Conservation (phyloP, 495 filamentous ascomycete species). For the Amniculicola lignicola region DNA sequence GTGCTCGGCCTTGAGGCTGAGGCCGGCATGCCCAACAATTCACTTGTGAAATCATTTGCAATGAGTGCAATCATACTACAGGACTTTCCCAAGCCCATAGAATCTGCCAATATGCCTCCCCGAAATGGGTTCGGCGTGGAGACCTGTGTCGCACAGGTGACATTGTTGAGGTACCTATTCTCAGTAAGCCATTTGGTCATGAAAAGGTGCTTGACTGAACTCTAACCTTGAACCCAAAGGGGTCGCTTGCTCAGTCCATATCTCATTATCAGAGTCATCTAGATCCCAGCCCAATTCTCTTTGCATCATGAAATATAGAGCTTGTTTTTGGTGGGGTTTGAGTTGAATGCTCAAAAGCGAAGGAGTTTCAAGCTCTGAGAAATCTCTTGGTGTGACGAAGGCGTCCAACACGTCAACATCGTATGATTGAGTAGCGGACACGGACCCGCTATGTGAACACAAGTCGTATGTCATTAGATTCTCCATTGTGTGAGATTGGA, state of each 20-base stretch:
- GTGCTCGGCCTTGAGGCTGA: too few relatives aligned
- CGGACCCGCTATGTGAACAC: not conserved
- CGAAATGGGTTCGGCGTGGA: constrained; percentile 1
- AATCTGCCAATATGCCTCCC: constrained; percentile 84
- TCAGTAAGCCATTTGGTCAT: not conserved
- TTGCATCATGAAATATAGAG: constrained; percentile 20
- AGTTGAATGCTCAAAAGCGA: too few relatives aligned
- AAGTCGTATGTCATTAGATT: constrained; percentile 4
- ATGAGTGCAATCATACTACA: constrained; percentile 81
- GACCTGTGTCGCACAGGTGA: constrained; percentile 6
- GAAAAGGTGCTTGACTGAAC: not conserved
- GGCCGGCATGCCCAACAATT: too few relatives aligned
- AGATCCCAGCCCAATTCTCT: constrained; percentile 11
- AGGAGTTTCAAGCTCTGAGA: too few relatives aligned
- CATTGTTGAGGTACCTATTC: constrained; percentile 11
- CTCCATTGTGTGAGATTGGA: not conserved
- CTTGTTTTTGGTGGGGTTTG: constrained; percentile 26
- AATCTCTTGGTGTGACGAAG: too few relatives aligned
- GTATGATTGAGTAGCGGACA: too few relatives aligned
- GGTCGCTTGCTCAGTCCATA: too few relatives aligned
- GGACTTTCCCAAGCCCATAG: constrained; percentile 96
- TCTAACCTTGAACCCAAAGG: too few relatives aligned
- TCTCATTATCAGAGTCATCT: not conserved
- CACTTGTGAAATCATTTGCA: too few relatives aligned
- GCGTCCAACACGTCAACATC: too few relatives aligned